These are phyloP conservation scores for Acanthamoeba culbertsoni DNA, from an alignment of 208 protist genomes.

Conservation along the genomic window DNA sequence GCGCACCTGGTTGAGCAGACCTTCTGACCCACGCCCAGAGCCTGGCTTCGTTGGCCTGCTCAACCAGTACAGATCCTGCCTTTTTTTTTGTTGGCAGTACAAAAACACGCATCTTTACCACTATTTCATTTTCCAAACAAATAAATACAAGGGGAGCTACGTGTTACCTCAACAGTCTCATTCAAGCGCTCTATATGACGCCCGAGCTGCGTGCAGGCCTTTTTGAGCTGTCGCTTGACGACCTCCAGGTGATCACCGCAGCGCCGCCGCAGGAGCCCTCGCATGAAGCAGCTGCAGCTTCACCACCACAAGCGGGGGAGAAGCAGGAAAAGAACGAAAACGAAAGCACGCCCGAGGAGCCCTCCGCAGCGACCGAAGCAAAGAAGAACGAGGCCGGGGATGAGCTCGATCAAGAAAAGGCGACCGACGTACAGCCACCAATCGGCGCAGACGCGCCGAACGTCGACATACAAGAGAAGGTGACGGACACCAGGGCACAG, in stretches of 20 bases:
- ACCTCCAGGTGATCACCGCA: neutral
- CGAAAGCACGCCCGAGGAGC: too few species aligned
- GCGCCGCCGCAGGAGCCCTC: neutral
- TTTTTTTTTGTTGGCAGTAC: neutral
- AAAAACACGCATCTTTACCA: neutral
- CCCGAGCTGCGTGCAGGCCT: conserved; percentile 64
- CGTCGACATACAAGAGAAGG: neutral
- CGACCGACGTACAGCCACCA: too few species aligned
- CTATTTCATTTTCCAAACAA: neutral
- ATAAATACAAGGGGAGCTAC: conserved; percentile 76
- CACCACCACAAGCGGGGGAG: neutral
- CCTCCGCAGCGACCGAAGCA: too few species aligned
- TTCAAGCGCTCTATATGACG: conserved; percentile 70
- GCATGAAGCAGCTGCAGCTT: neutral
- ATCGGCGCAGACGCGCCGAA: neutral
- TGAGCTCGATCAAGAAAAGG: too few species aligned
- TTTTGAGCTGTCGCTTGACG: neutral
- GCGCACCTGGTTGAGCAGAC: neutral
- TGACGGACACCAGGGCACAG: neutral
- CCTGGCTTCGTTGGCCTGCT: conserved; percentile 22
- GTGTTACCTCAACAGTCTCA: conserved; percentile 76
- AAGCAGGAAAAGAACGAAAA: neutral
- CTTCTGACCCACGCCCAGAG: neutral
- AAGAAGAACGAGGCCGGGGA: neutral
- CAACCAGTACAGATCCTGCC: neutral